Evolutionary conservation across 1,284 basidiomycete genomes (phyloP).

Genomic region (Athelia psychrophila): DNA sequence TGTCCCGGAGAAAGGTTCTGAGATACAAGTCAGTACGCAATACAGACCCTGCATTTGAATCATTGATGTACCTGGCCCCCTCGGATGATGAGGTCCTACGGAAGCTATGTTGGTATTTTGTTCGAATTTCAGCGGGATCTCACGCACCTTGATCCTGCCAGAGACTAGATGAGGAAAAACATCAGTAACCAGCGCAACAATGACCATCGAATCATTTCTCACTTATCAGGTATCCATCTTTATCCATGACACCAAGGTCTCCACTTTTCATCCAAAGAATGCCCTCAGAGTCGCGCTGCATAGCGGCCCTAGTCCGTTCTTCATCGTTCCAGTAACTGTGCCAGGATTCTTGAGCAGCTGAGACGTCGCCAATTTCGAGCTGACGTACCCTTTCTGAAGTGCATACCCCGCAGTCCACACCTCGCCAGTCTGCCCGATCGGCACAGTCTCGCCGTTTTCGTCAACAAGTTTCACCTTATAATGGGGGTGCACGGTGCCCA

Average conservation of each 20-base stretch:
- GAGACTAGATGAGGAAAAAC: conserved; percentile 51
- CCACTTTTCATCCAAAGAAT: conserved; percentile 84
- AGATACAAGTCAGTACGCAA: background rate
- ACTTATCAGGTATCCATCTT: conserved; percentile 79
- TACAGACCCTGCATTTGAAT: background rate
- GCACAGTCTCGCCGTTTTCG: conserved; percentile 56
- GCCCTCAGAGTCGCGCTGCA: conserved; percentile 40
- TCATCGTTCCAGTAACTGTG: conserved; percentile 77
- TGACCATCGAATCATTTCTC: conserved; percentile 15
- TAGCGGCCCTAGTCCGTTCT: conserved; percentile 63
- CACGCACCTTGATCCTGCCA: conserved; percentile 76
- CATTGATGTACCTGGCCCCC: conserved; percentile 67
- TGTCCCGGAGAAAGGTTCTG: conserved; percentile 84
- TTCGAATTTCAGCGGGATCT: too few relatives aligned
- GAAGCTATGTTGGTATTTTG: too few relatives aligned
- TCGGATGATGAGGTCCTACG: conserved; percentile 89
- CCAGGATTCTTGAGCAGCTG: background rate
- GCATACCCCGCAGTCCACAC: conserved; percentile 74
- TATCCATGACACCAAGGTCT: conserved; percentile 80
- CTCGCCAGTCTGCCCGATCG: conserved; percentile 70
- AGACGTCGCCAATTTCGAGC: background rate
- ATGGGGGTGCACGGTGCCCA: conserved; percentile 74
- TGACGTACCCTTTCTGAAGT: conserved; percentile 67
- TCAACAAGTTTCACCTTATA: conserved; percentile 75
- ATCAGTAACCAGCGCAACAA: too few relatives aligned